Percentiles rank a stretch among this genome's conserved stretches.
Conservation (phyloP, 2,329 filamentous ascomycete genomes). For the Anisogramma anomala region DNA sequence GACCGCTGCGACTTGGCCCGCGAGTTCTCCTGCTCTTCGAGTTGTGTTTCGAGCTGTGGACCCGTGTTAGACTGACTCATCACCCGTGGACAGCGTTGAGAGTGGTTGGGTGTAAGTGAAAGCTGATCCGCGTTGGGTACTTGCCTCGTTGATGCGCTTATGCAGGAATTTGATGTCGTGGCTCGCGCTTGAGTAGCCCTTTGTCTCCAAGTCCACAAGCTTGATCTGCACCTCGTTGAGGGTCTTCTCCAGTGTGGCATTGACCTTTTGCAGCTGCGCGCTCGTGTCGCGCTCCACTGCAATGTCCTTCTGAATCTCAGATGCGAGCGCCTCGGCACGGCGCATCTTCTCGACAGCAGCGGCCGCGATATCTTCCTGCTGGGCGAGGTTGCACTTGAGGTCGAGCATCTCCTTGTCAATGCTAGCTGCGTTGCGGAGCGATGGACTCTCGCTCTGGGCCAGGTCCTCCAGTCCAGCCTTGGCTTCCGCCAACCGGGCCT, state of each 20-base stretch:
- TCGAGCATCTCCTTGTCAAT: conserved; percentile 84
- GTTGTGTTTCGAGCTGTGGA: conserved; percentile 68
- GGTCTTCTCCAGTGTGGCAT: conserved; percentile 77
- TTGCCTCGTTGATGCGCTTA: conserved; percentile 88
- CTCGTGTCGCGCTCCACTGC: conserved; percentile 72
- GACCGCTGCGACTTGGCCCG: conserved; percentile 74
- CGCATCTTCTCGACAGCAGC: conserved; percentile 97
- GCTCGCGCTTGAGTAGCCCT: conserved; percentile 87
- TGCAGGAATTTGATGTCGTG: conserved; percentile 93
- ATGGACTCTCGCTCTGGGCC: conserved; percentile 71
- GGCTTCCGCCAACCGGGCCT: conserved; percentile 75
- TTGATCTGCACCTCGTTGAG: conserved; percentile 83
- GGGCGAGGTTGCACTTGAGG: conserved; percentile 76
- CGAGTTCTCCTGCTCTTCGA: conserved; percentile 71
- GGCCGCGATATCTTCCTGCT: conserved; percentile 84
- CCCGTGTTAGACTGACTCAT: conserved; percentile 19
- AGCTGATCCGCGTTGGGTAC: conserved; percentile 18
- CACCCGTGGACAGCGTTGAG: neutral
- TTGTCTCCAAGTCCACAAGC: conserved; percentile 89
- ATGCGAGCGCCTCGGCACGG: conserved; percentile 72
- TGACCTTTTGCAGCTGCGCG: conserved; percentile 76
- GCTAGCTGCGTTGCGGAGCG: conserved; percentile 77
- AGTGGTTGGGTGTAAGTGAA: conserved; percentile 8
- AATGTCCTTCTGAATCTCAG: conserved; percentile 90
- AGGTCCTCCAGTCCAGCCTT: conserved; percentile 82